phyloP scores from a whole-genome alignment of 2,329 filamentous ascomycete genomes.

The Neofusicoccum parvum region DNA sequence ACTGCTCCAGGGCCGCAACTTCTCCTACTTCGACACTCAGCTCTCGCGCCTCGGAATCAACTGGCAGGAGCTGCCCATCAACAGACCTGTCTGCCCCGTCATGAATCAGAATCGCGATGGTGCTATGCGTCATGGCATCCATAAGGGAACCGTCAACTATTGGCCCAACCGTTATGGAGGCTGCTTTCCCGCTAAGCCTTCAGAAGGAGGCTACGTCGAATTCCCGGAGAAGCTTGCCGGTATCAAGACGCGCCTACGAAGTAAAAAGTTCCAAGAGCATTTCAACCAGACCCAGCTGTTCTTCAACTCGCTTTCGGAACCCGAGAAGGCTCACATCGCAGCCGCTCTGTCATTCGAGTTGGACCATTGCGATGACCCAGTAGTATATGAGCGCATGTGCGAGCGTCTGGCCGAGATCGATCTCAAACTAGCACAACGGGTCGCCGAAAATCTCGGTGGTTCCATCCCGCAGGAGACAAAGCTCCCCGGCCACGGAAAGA shows the following conservation, averaged over 20 bases:
- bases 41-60: conserved; percentile 71
- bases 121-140: conserved; percentile 71
- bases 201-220: conserved; percentile 70
- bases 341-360: conserved; percentile 70
- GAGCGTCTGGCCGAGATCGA: conserved; percentile 73
- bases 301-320: conserved; percentile 72
- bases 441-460: conserved; percentile 71
- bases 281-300: conserved; percentile 79
- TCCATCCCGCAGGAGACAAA: conserved; percentile 56
- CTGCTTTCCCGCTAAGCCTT: conserved; percentile 61
- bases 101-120: conserved; percentile 80
- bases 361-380: conserved; percentile 77
- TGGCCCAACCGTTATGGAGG: conserved; percentile 73
- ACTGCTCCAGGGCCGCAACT: conserved; percentile 72
- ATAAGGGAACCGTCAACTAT: conserved; percentile 74
- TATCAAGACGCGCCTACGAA: conserved; percentile 69
- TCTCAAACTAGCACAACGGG: conserved; percentile 66
- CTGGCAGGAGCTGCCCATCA: conserved; percentile 77
- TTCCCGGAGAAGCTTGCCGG: conserved; percentile 67
- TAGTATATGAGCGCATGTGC: conserved; percentile 73
- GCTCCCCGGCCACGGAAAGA: conserved; percentile 66
- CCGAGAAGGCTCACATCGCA: conserved; percentile 66
- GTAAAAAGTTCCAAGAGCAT: conserved; percentile 77
- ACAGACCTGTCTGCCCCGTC: conserved; percentile 72
- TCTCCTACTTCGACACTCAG: conserved; percentile 68